Conservation (phyloP, 1,139 yeast species). For the Debaryomyces sp. region DNA sequence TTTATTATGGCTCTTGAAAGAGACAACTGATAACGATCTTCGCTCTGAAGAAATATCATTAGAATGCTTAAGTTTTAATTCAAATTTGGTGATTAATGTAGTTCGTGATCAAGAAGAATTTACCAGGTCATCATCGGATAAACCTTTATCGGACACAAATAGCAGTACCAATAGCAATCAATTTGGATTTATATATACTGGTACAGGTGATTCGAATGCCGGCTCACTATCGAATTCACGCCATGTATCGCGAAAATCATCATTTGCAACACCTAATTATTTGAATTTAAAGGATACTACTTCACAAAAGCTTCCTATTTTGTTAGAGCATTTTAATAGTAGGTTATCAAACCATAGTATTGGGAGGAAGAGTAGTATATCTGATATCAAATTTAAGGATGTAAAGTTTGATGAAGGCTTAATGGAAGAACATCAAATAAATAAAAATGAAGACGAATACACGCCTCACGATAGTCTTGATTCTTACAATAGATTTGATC, state of each 20-base stretch:
- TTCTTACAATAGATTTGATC: slow-evolving; percentile 6
- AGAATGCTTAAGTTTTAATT: slow-evolving; percentile 36
- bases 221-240: slow-evolving; percentile 8
- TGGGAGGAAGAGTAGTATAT: slow-evolving; percentile 14
- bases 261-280: slow-evolving; percentile 29
- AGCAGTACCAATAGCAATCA: neutral
- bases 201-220: slow-evolving; percentile 6
- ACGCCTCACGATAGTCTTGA: too few species aligned
- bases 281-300: slow-evolving; percentile 19
- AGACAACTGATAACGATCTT: slow-evolving; percentile 20
- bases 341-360: slow-evolving; percentile 26
- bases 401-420: slow-evolving; percentile 25
- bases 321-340: slow-evolving; percentile 20
- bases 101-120: neutral
- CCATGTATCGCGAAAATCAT: slow-evolving; percentile 28
- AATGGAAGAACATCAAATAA: neutral
- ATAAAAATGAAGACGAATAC: neutral
- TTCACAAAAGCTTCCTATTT: slow-evolving; percentile 16
- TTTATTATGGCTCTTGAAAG: slow-evolving; percentile 32
- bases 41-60: slow-evolving; percentile 37
- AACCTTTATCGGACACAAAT: neutral
- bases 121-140: neutral
- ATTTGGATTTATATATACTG: slow-evolving; percentile 1
- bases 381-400: slow-evolving; percentile 32
- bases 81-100: slow-evolving; percentile 14